Conservation (phyloP, 192 early-diverging fungal species). For the Geranomyces variabilis region DNA sequence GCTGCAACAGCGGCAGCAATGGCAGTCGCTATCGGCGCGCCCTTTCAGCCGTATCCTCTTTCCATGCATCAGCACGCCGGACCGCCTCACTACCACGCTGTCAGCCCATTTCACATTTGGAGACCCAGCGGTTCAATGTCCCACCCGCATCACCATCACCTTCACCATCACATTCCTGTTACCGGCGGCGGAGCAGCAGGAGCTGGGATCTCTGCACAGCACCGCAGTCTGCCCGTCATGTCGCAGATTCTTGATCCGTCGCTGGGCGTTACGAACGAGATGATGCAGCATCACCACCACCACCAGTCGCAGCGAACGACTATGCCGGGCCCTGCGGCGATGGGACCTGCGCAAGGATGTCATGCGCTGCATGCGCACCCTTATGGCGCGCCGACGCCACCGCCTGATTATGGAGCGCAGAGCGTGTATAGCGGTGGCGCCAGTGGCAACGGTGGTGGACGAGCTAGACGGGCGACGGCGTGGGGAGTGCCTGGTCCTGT, state of each 20-base stretch:
- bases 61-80: neutral
- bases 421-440: neutral
- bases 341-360: neutral
- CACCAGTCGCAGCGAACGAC: neutral
- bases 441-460: neutral
- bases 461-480: neutral
- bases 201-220: too few relatives aligned
- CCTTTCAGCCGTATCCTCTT: neutral
- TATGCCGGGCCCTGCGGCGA: neutral
- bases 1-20: neutral
- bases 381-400: neutral
- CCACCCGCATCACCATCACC: neutral
- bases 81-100: conserved; percentile 2
- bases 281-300: neutral
- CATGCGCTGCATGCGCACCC: neutral
- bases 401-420: neutral
- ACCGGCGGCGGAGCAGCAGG: neutral
- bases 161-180: neutral
- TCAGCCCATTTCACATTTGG: neutral
- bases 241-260: conserved; percentile 6
- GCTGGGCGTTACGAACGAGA: neutral
- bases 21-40: neutral
- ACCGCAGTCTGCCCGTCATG: neutral
- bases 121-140: neutral
- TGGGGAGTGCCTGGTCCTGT: conserved; percentile 4